Evolutionary conservation across 2,329 filamentous ascomycete species (phyloP).

Genomic region (Alternaria angustiovoidea): DNA sequence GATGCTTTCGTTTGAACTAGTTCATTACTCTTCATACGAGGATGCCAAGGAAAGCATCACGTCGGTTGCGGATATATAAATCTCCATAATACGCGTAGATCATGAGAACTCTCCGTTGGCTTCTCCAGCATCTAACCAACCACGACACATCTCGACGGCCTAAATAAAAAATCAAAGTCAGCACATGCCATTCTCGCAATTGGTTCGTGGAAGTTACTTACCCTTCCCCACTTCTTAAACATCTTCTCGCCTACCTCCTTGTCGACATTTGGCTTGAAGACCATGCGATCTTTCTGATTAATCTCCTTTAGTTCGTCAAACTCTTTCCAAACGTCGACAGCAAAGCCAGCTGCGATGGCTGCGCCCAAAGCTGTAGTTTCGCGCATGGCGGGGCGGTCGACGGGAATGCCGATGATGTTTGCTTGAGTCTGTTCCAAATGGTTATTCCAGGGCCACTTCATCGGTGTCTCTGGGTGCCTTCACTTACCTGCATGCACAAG

Average conservation of each 20-base stretch:
- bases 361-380: constrained; percentile 90
- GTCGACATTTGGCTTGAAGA: constrained; percentile 73
- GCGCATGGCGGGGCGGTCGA: constrained; percentile 85
- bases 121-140: constrained; percentile 67
- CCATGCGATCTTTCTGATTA: constrained; percentile 72
- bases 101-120: constrained; percentile 44
- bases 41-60: constrained; percentile 20
- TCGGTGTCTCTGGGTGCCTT: neutral
- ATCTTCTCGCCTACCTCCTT: constrained; percentile 66
- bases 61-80: constrained; percentile 35
- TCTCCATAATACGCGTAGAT: constrained; percentile 33
- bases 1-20: neutral
- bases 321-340: constrained; percentile 78
- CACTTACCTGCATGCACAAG: constrained; percentile 77
- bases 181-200: constrained; percentile 4
- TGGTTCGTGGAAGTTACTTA: constrained; percentile 5
- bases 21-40: constrained; percentile 2
- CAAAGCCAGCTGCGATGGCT: constrained; percentile 88
- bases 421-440: constrained; percentile 71
- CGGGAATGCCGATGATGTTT: constrained; percentile 82
- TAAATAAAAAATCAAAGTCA: constrained; percentile 10
- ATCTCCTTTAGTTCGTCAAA: constrained; percentile 77
- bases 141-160: constrained; percentile 79
- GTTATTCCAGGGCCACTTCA: constrained; percentile 20
- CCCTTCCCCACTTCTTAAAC: constrained; percentile 75